phyloP scores from a whole-genome alignment of 192 early-diverging fungal genomes.

The Gamsiella multidivaricata region DNA sequence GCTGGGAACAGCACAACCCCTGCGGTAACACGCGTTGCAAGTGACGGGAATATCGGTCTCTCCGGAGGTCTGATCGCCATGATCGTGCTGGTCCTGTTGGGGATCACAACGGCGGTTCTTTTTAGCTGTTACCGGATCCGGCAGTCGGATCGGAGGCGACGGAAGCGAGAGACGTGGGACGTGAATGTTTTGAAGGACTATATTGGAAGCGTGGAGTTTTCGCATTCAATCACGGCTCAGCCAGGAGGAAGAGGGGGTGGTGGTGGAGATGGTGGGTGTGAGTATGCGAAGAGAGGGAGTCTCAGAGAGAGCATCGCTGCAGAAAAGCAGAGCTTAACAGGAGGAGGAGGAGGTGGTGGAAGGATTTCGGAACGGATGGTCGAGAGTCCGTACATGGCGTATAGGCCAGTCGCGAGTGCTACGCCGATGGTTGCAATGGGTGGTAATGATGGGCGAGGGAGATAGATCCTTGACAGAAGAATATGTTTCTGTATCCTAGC shows the following conservation, averaged over 20 bases:
- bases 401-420: neutral
- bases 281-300: conserved; percentile 4
- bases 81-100: conserved; percentile 11
- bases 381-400: neutral
- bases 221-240: neutral
- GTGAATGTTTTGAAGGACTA: conserved; percentile 23
- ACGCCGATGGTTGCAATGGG: neutral
- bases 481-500: no score
- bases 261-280: neutral
- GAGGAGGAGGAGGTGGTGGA: neutral
- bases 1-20: neutral
- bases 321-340: no score
- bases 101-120: neutral
- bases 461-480: no score
- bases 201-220: neutral
- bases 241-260: conserved; percentile 1
- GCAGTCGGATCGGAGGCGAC: neutral
- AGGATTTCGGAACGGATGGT: neutral
- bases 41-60: neutral
- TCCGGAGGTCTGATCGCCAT: conserved; percentile 13
- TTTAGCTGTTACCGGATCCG: conserved; percentile 26
- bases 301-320: no score
- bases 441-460: no score
- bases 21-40: neutral
- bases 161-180: conserved; percentile 12